Evolutionary conservation across 2,329 filamentous ascomycete genomes (phyloP), one percentile per base, ranked within the genome.

Genomic region (Cladophialophora bantiana): DNA sequence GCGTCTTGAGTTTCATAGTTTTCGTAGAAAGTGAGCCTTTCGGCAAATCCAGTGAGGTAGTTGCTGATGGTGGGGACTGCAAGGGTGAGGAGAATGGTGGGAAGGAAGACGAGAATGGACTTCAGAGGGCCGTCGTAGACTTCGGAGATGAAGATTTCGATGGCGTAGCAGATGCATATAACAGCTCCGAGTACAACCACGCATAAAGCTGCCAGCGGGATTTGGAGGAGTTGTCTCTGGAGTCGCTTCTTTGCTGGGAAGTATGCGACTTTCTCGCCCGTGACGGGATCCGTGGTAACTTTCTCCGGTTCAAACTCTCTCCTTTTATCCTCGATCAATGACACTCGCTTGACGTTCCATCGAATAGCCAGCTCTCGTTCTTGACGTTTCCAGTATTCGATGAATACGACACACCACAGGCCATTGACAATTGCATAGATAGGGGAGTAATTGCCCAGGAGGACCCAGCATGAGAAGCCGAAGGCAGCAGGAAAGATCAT

Each of bases 351-450:
- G 2, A 97, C 93, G 13, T 91, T 91, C 94, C 94, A 98, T 73
- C 92, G 88, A 15, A 97, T 88, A 7, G 90, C 89, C 7, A 98
- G 83, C 75, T 98, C 94, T 1, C 89, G 83, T 78, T 98, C 93
- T 77, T 96, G 92, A 74, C 94, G 90, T 81, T 96, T 97, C 94
- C 94, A 98, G 78, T 91, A 97, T 77, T 98, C 94, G 64, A 96
- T 90, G 75, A 97, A 97, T 56, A 94, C 82, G 2, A 95, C 89
- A 65, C 90, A 90, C 92, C 94, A 97, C n/a, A 97, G 81, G 38
- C 89, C 90, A 75, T 90, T 94, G 53, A 90, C 84, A 0, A 94
- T 78, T 13, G 91, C 92, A 73, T 96, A 97, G 58, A 93, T 78
- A 65, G 89, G 86, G 1, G 94, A 97, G 79, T 93, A 98, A 65